A percentile compares a stretch with the other conserved stretches of the same genome.
Conservation (phyloP, 169 alveolate genomes). For the Plasmodium relictum region DNA sequence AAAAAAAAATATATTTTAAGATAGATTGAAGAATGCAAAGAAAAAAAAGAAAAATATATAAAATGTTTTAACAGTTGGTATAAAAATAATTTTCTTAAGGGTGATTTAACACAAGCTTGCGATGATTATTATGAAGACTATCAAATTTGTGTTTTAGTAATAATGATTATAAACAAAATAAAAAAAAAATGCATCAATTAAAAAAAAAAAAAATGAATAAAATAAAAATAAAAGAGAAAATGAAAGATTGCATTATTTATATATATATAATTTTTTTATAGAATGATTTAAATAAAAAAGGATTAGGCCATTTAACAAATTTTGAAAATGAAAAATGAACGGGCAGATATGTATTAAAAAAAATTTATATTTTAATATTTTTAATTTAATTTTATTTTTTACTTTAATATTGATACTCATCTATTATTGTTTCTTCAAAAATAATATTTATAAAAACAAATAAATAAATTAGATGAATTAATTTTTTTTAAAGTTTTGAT, state of each 20-base stretch:
- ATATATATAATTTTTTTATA: slow-evolving; percentile 8
- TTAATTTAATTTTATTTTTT: slow-evolving; percentile 15
- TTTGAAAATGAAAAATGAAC: slow-evolving; percentile 31
- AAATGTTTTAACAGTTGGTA: slow-evolving; percentile 84
- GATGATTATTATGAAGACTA: slow-evolving; percentile 79
- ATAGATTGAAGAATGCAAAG: slow-evolving; percentile 79
- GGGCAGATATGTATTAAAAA: neutral
- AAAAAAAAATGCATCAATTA: no score
- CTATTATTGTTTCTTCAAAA: slow-evolving; percentile 10
- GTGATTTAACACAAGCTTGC: slow-evolving; percentile 83
- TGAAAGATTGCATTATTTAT: no score
- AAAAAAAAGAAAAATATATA: slow-evolving; percentile 80
- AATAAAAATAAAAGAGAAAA: no score
- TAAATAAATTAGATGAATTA: neutral
- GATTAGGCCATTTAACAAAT: slow-evolving; percentile 49
- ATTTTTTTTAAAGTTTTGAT: neutral
- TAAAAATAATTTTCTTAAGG: slow-evolving; percentile 84
- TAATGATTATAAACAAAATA: neutral
- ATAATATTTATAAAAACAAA: slow-evolving; percentile 19
- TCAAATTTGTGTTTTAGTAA: slow-evolving; percentile 83
- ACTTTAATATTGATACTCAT: neutral
- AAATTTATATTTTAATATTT: neutral
- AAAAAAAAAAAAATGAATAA: no score
- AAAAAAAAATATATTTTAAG: neutral
- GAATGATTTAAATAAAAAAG: slow-evolving; percentile 75